Conservation (phyloP, 768 basidiomycete species). For the Boletus vermiculosoides region DNA sequence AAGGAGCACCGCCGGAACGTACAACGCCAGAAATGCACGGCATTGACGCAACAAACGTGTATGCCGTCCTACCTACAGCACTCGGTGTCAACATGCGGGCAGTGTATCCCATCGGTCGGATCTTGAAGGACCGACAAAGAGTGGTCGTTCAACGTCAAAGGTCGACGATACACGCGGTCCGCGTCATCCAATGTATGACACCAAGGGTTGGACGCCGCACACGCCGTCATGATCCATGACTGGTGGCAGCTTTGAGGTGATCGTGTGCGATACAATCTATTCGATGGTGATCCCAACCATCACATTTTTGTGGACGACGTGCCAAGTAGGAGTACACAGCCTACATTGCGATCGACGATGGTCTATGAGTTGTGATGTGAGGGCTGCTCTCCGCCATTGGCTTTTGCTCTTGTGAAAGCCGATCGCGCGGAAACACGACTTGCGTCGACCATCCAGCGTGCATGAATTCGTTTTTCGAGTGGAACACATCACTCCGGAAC, state of each 20-base stretch:
- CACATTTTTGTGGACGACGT: slow-evolving; percentile 1
- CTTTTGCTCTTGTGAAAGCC: not conserved
- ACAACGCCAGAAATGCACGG: slow-evolving; percentile 4
- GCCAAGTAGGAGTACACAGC: slow-evolving; percentile 16
- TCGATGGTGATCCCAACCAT: slow-evolving; percentile 6
- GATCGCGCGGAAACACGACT: not conserved
- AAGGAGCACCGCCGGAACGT: not conserved
- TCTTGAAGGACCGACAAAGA: slow-evolving; percentile 4
- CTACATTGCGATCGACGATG: slow-evolving; percentile 8
- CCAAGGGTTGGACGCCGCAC: slow-evolving; percentile 8
- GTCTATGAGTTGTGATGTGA: not conserved
- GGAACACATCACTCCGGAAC: not conserved
- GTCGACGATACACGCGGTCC: not conserved
- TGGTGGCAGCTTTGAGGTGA: slow-evolving; percentile 16
- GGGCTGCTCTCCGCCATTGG: not conserved
- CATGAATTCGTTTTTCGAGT: not conserved
- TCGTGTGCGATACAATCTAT: slow-evolving; percentile 4
- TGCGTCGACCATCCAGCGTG: not conserved
- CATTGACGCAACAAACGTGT: slow-evolving; percentile 4
- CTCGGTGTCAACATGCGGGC: not conserved
- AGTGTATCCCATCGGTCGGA: slow-evolving; percentile 17
- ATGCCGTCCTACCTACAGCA: not conserved
- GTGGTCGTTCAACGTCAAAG: not conserved
- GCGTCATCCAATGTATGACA: not conserved
- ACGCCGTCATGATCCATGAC: not conserved